Base-by-base conservation (phyloP, 768 basidiomycete species). In the Podaxis sp. region DNA sequence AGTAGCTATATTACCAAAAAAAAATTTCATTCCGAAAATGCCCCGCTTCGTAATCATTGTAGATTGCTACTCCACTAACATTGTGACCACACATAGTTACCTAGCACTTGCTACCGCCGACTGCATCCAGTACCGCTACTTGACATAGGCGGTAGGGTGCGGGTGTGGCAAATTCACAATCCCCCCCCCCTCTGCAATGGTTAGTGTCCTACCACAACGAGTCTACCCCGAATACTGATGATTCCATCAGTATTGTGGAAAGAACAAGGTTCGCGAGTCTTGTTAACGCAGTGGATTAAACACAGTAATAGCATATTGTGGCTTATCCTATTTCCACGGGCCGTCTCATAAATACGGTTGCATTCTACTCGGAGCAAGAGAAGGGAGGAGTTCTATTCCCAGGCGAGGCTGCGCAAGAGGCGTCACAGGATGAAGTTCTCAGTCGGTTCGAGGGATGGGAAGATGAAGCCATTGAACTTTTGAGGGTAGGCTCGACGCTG, bases 241-340 rank as follows among this genome's bases (percentile, higher is more conserved):
- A n/a, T 21, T n/a, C 21, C 40, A 7, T 14, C 47, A 75, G 74
- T 72, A 74, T 60, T 64, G 70, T 23, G 71, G 70, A 57, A 75
- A 74, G 62, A 66, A 69, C 50, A 68, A 67, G 68, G 72, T 71
- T 52, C 18, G 58, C 46, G 23, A 5, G 27, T 32, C 32, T 32
- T 32, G 28, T 23, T 42, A 3, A 10, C 16, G 51, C 44, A 21
- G 48, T 63, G 63, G 68, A 70, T 56, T n/a, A 13, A 21, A 18
- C 50, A 2, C 14, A 27, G 6, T 32, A 50, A 5, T 37, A 82
- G 82, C 71, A 74, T 40, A 53, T 79, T 1, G 70, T 79, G 4
- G 67, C 68, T 2, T 81, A 76, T 62, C 79, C 78, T 2, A 70
- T 79, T 46, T 69, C 71, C 1, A 68, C 70, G 40, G 76, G 78